These are phyloP conservation scores for button mushroom (Agaricus bisporus) DNA, from an alignment of 768 basidiomycete genomes.

Conservation along the genomic window DNA sequence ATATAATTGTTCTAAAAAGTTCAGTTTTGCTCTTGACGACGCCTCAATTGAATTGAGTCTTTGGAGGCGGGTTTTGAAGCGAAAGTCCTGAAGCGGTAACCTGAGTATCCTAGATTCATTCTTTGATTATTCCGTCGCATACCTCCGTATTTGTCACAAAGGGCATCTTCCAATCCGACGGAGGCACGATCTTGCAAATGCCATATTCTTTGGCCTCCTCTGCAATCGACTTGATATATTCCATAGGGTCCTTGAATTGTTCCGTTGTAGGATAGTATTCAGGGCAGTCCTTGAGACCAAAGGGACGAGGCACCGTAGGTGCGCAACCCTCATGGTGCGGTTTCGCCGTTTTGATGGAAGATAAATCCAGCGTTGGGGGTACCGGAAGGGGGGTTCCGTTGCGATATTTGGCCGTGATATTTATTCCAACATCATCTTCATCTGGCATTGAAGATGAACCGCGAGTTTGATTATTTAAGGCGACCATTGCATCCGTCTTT, in stretches of 20 bases:
- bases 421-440: slow-evolving; percentile 42
- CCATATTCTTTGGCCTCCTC: slow-evolving; percentile 70
- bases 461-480: slow-evolving; percentile 62
- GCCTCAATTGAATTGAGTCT: slow-evolving; percentile 96
- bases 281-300: slow-evolving; percentile 86
- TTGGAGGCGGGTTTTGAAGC: slow-evolving; percentile 93
- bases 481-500: slow-evolving; percentile 82
- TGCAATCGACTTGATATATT: slow-evolving; percentile 81
- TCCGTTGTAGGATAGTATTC: slow-evolving; percentile 84
- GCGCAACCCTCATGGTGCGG: slow-evolving; percentile 36
- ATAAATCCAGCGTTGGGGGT: slow-evolving; percentile 57
- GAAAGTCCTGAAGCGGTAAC: slow-evolving; percentile 63
- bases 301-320: slow-evolving; percentile 54
- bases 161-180: slow-evolving; percentile 90
- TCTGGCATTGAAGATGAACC: slow-evolving; percentile 50
- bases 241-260: slow-evolving; percentile 92
- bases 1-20: slow-evolving; percentile 95
- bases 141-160: slow-evolving; percentile 95
- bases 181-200: slow-evolving; percentile 95
- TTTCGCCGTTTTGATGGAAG: slow-evolving; percentile 62
- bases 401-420: slow-evolving; percentile 43
- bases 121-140: slow-evolving; percentile 21
- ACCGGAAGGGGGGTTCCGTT: slow-evolving; percentile 57
- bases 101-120: slow-evolving; percentile 17
- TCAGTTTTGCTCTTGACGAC: slow-evolving; percentile 91